Percentiles rank a stretch among this genome's conserved stretches.
phyloP scores from a whole-genome alignment of 2,329 filamentous ascomycete genomes.

The Cordyceps pruinosa region DNA sequence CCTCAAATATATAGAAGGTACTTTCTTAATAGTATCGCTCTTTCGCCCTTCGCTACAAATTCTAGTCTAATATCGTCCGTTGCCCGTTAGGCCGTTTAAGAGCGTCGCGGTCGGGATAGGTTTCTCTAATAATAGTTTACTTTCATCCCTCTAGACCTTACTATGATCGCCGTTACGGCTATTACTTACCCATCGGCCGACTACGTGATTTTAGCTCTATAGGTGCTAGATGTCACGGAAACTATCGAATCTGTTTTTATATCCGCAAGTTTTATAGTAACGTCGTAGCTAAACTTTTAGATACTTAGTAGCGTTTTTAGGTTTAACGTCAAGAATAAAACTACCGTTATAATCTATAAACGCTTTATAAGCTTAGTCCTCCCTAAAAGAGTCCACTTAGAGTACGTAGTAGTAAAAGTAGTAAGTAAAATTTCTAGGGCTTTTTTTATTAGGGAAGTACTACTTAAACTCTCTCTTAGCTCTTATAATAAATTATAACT shows the following conservation, averaged over 20 bases:
- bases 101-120: background rate
- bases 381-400: background rate
- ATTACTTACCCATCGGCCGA: background rate
- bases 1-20: background rate
- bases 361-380: background rate
- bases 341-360: background rate
- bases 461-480: background rate
- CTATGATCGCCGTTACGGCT: background rate
- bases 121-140: background rate
- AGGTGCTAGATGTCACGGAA: background rate
- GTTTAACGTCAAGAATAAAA: background rate
- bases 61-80: background rate
- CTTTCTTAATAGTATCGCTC: background rate
- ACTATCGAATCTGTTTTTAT: background rate
- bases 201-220: background rate
- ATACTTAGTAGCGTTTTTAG: background rate
- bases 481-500: background rate
- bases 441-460: background rate
- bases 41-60: background rate
- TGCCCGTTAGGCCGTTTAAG: background rate
- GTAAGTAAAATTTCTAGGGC: background rate
- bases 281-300: background rate
- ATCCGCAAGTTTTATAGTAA: background rate
- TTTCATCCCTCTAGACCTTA: background rate
- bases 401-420: background rate